Conservation (phyloP, 2,329 filamentous ascomycete genomes). For the Colletotrichum nymphaeae region DNA sequence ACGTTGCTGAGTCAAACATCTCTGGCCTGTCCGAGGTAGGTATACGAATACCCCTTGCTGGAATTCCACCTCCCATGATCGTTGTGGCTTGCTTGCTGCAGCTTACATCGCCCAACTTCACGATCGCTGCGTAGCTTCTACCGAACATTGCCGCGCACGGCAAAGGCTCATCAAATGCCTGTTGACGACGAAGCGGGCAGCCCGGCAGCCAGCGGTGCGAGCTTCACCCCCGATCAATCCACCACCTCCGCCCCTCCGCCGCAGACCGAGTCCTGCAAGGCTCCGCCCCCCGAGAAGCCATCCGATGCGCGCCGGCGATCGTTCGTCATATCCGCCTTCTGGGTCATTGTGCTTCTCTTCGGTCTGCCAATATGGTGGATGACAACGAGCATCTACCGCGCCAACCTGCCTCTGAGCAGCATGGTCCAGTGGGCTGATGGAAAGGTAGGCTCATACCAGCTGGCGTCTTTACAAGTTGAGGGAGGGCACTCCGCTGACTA, state of each 20-base stretch:
- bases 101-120: background rate
- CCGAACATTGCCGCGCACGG: slow-evolving; percentile 1
- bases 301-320: slow-evolving; percentile 77
- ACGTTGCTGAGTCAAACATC: background rate
- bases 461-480: background rate
- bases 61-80: background rate
- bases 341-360: slow-evolving; percentile 84
- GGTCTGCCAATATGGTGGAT: slow-evolving; percentile 96
- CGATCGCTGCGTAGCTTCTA: slow-evolving; percentile 8
- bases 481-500: slow-evolving; percentile 1
- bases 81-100: background rate
- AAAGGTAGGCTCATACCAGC: slow-evolving; percentile 68
- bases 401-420: slow-evolving; percentile 81
- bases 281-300: slow-evolving; percentile 82
- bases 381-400: slow-evolving; percentile 92
- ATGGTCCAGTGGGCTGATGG: slow-evolving; percentile 96
- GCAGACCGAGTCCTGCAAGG: slow-evolving; percentile 46
- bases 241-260: slow-evolving; percentile 3
- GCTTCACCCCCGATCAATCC: background rate
- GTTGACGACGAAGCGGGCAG: slow-evolving; percentile 13
- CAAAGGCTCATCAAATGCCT: slow-evolving; percentile 26
- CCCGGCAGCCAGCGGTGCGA: background rate
- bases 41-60: background rate
- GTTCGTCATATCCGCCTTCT: slow-evolving; percentile 87
- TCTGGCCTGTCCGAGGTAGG: background rate